Evolutionary conservation across 805 yeast species (phyloP).

Genomic region (Pichia deserticola): DNA sequence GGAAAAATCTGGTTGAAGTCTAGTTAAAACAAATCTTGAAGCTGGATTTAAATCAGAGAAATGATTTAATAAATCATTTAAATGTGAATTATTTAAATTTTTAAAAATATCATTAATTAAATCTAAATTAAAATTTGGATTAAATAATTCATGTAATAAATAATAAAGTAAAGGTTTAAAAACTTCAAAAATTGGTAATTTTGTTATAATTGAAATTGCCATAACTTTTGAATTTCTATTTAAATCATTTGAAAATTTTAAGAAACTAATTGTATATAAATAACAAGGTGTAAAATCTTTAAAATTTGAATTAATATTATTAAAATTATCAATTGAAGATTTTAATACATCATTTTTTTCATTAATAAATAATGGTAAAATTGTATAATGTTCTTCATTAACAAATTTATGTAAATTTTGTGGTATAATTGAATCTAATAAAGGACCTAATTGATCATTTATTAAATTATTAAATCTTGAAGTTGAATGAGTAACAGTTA

Average conservation of each 20-base stretch:
- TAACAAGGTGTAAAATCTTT: slow-evolving; percentile 14
- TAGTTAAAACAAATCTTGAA: slow-evolving; percentile 17
- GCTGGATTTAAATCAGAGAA: slow-evolving; percentile 11
- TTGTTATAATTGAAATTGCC: slow-evolving; percentile 40
- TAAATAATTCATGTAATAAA: slow-evolving; percentile 37
- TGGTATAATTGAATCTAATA: slow-evolving; percentile 23
- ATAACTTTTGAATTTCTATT: slow-evolving; percentile 36
- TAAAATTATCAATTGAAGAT: slow-evolving; percentile 10
- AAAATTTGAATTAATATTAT: not conserved
- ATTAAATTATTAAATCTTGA: slow-evolving; percentile 43
- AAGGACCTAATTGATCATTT: slow-evolving; percentile 42
- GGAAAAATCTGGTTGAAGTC: slow-evolving; percentile 15
- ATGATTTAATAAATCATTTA: slow-evolving; percentile 23
- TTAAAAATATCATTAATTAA: slow-evolving; percentile 8
- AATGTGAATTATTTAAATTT: slow-evolving; percentile 18
- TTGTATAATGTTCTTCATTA: slow-evolving; percentile 50
- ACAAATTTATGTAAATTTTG: slow-evolving; percentile 35
- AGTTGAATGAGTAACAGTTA: slow-evolving; percentile 52
- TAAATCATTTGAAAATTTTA: slow-evolving; percentile 17
- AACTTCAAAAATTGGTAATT: slow-evolving; percentile 36
- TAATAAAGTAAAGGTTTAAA: slow-evolving; percentile 43
- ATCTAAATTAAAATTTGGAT: not conserved
- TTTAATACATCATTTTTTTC: slow-evolving; percentile 12
- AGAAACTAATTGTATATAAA: slow-evolving; percentile 25
- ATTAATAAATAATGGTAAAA: slow-evolving; percentile 41